phyloP scores from a whole-genome alignment of 495 filamentous ascomycete species.

The Penicillium cosmopolitanum region DNA sequence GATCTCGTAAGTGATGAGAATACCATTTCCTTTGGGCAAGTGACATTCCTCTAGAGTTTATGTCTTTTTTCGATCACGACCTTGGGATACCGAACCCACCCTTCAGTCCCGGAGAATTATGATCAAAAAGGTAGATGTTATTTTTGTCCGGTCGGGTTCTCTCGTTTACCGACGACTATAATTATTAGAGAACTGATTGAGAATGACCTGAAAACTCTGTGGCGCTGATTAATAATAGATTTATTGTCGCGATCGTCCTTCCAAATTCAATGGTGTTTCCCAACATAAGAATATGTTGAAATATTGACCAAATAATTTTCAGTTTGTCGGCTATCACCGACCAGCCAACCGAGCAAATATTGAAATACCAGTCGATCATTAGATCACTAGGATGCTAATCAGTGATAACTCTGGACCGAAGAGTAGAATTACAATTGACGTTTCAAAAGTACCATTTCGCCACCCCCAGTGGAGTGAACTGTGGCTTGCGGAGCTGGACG shows the following conservation, averaged over 20 bases:
- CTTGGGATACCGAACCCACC: no score
- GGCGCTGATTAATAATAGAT: not conserved
- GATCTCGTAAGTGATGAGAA: not conserved
- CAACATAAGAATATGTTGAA: not conserved
- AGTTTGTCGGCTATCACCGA: not conserved
- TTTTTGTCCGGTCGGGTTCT: no score
- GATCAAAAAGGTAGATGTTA: no score
- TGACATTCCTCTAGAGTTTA: not conserved
- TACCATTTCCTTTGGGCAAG: not conserved
- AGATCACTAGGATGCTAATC: not conserved
- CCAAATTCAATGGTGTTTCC: not conserved
- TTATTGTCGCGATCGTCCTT: not conserved
- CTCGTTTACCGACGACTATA: no score
- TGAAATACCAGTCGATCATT: constrained; percentile 1
- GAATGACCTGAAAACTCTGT: no score
- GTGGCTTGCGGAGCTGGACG: not conserved
- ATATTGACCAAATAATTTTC: not conserved
- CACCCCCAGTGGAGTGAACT: constrained; percentile 2
- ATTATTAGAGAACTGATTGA: no score
- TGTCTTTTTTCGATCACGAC: no score
- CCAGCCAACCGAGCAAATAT: constrained; percentile 2
- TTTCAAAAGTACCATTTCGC: constrained; percentile 6
- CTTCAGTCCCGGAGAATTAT: no score
- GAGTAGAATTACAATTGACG: not conserved
- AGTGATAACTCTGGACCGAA: not conserved